Evolutionary conservation across 2,329 filamentous ascomycete genomes (phyloP).

Genomic region (Ramularia collo-cygni): DNA sequence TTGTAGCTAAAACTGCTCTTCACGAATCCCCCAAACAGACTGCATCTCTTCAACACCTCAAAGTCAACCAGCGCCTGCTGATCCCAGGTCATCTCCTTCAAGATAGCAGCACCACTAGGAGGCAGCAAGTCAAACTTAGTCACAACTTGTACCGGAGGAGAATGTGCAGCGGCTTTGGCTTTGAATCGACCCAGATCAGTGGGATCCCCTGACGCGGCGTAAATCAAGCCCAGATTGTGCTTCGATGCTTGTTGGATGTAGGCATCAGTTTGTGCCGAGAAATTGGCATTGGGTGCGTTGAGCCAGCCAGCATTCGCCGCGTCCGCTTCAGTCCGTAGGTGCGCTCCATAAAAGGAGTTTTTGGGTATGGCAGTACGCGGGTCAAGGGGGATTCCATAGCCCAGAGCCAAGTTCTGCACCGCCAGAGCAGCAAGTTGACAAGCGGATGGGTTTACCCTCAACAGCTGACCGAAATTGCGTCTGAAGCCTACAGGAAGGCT

Average conservation of each 20-base stretch:
- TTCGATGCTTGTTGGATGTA: constrained; percentile 32
- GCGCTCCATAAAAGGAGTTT: constrained; percentile 33
- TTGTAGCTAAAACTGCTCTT: constrained; percentile 45
- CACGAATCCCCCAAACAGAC: constrained; percentile 39
- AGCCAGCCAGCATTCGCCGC: constrained; percentile 30
- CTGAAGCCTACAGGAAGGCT: constrained; percentile 20
- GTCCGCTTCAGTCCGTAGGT: constrained; percentile 34
- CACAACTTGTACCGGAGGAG: constrained; percentile 34
- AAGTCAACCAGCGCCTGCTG: constrained; percentile 48
- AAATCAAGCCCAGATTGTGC: constrained; percentile 31
- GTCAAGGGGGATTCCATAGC: constrained; percentile 23
- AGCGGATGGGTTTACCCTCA: constrained; percentile 21
- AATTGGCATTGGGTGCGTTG: constrained; percentile 23
- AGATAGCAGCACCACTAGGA: constrained; percentile 27
- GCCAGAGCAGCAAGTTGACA: constrained; percentile 30
- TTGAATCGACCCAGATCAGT: constrained; percentile 33
- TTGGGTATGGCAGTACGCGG: constrained; percentile 23
- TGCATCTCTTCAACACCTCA: constrained; percentile 42
- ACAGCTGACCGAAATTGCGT: constrained; percentile 25
- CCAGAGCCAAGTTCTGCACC: constrained; percentile 28
- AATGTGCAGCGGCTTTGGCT: constrained; percentile 30
- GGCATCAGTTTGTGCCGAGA: constrained; percentile 32
- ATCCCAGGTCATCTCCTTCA: constrained; percentile 40
- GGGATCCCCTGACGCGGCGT: constrained; percentile 39
- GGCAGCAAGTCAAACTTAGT: constrained; percentile 40